Evolutionary conservation across 805 yeast genomes (phyloP), one percentile per base, ranked within the genome.

Genomic region (Myxozyma vanderwaltii): DNA sequence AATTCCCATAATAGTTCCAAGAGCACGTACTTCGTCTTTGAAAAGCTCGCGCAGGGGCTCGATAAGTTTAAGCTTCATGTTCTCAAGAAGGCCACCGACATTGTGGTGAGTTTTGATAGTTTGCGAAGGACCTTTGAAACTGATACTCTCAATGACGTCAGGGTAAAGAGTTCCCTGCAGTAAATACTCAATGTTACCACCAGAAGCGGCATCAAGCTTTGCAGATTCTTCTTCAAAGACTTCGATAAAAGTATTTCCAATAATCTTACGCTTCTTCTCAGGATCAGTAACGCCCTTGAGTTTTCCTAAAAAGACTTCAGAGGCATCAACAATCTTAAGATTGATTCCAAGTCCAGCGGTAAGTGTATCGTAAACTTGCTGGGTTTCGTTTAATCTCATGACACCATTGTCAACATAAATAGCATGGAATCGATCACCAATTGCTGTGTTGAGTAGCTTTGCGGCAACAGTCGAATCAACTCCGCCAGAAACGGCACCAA

Each of bases 401-500:
- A 94, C 94, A 77, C 99, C 99, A 74, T 94, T 94, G 76, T 94
- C 99, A 64, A 94, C 99, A 72, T 90, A 83, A 70, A 94, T 91
- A 60, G 99, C 99, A 72, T 94, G 99, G 88, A 94, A 94, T 75
- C 99, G 85, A 71, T 89, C 94, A 73, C 99, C 99, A 75, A 94
- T 94, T 67, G 99, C 99, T 79, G 89, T 97, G 66, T 90, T 86
- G 96, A 94, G 88, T 73, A 94, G 82, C 81, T 92, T 94, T 66
- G 99, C 97, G 67, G 97, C 99, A 62, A 94, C 99, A 50, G 99
- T 94, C 53, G 99, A 94, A 78, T 94, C 99, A 64, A 94, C 99
- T 80, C 99, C 99, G 71, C 99, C 99, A 54, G 97, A 90, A 66
- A 94, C 99, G 56, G 99, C 99, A 78, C 99, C 99, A 72, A 94